Conservation (phyloP, 2,329 filamentous ascomycete genomes). For the Calonectria hongkongensis region DNA sequence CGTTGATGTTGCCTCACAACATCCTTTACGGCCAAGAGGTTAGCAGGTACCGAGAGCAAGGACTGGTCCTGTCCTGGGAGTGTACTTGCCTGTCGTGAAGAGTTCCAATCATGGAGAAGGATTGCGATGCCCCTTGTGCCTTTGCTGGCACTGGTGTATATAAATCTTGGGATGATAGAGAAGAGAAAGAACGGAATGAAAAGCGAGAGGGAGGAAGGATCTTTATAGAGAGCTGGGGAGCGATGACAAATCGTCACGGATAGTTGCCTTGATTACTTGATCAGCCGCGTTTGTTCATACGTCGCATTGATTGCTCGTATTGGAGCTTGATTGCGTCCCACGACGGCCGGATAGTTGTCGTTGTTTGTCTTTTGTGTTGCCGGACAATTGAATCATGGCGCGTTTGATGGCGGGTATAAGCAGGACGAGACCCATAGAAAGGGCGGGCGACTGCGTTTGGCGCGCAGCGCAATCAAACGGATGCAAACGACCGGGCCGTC, state of each 20-base stretch:
- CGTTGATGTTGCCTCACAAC: background rate
- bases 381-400: background rate
- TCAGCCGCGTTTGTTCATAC: background rate
- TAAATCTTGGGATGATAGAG: background rate
- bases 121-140: background rate
- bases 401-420: background rate
- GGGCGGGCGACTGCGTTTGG: too few species aligned
- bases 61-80: background rate
- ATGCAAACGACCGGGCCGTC: background rate
- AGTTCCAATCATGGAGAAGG: background rate
- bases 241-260: background rate
- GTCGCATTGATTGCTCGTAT: background rate
- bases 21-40: background rate
- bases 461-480: background rate
- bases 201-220: background rate
- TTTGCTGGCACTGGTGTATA: background rate
- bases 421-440: background rate
- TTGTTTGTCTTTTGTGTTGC: background rate
- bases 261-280: background rate
- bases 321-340: conserved; percentile 5
- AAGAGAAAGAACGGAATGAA: background rate
- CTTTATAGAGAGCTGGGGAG: background rate
- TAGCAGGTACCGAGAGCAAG: background rate
- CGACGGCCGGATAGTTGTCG: background rate
- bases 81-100: background rate